Base-by-base conservation (phyloP, 2,329 filamentous ascomycete genomes). In the Apiospora malaysiana region DNA sequence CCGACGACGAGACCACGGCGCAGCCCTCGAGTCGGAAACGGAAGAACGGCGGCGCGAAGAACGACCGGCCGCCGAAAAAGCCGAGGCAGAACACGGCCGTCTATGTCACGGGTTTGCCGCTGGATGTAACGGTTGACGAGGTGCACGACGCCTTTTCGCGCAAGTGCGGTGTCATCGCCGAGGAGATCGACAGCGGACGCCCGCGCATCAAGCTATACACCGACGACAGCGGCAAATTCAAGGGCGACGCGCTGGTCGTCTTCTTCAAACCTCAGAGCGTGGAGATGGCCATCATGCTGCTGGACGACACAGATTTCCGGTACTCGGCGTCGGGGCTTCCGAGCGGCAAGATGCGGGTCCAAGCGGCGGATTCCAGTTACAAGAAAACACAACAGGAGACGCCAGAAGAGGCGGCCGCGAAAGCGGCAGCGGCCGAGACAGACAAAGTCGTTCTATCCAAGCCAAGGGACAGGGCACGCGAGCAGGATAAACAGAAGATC, bases 191-290 rank as follows among this genome's bases (percentile, higher is more conserved):
- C 78, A 94, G 91, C 77, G 93, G 94, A 70, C 89, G 91, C 65
- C 94, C 94, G 63, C 92, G 96, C 47, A 95, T 99, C 82, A 98
- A 97, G 83, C 90, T 99, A 81, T 99, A 99, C 83, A 90, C 86
- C 25, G 91, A 98, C 79, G 90, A 92, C 1, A 83, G 91, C 1
- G 96, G 94, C 25, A 89, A 90, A 21, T 97, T 97, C 86, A 98
- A 98, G 79, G 96, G 96, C 72, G 95, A 98, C 79, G 95, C 94
- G 2, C 87, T 99, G 43, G 86, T 99, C 70, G 93, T 98, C 46
- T 99, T 97, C 83, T 98, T 97, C 87, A 94, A 96, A 76, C 93
- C 94, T 0, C 94, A 97, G 79, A 97, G 93, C n/a, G 95, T 99
- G 71, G 85, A 92, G 56, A 92, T 94, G 84, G 94, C 94, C 63